Evolutionary conservation across 225 moss, liverwort and hornwort species (phyloP).

Genomic region (Physcomitrium patens): DNA sequence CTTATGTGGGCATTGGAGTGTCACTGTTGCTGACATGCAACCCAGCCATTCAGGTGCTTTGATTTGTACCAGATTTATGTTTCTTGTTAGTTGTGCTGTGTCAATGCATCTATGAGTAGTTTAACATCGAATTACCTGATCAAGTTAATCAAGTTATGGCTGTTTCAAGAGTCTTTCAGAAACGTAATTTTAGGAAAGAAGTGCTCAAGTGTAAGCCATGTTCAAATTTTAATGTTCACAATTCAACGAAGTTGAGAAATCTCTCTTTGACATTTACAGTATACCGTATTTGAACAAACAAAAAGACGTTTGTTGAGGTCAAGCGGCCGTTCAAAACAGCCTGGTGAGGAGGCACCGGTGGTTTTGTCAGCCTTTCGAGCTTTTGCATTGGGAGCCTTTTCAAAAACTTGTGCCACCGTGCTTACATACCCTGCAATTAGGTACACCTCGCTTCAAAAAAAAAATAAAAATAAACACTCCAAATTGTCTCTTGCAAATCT

Average conservation of each 20-base stretch:
- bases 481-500: background rate
- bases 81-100: background rate
- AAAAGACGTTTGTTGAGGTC: constrained; percentile 66
- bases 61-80: background rate
- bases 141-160: background rate
- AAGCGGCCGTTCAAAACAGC: constrained; percentile 6
- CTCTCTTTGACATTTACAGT: constrained; percentile 42
- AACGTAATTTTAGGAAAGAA: background rate
- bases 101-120: background rate
- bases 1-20: constrained; percentile 66
- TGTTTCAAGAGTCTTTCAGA: background rate
- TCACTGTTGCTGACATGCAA: constrained; percentile 72
- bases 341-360: constrained; percentile 43
- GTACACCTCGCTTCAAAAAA: constrained; percentile 32
- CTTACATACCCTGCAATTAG: constrained; percentile 81
- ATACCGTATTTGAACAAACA: constrained; percentile 79
- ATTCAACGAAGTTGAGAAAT: background rate
- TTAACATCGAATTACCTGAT: constrained; percentile 6
- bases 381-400: constrained; percentile 71
- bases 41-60: constrained; percentile 74
- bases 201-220: background rate
- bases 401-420: constrained; percentile 71
- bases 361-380: constrained; percentile 69
- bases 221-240: background rate
- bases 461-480: background rate